Evolutionary conservation across 768 basidiomycete species (phyloP), one percentile per base, ranked within the genome.

Genomic region (Lentinula boryana): DNA sequence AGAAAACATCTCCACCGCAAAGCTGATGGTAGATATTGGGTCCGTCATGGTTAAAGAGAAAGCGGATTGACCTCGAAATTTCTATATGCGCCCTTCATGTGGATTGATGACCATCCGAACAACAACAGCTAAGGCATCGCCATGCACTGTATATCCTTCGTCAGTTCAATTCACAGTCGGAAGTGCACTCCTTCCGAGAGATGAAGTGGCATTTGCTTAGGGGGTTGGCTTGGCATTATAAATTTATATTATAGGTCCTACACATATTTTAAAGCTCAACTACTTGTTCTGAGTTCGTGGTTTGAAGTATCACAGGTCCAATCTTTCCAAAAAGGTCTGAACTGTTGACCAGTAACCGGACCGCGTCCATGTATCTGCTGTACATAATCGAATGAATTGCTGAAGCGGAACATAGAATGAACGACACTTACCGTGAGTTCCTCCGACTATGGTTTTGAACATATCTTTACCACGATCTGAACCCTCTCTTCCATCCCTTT

Each of bases 281-380:
- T 27, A 27, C 27, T 27, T 3, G 27, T 27, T 3, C 27, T 27
- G 27, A 27, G 27, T 27, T 49, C 21, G n/a, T 49, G 1, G n/a
- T 12, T 36, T n/a, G 6, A 53, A 18, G 33, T 36, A 18, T 27
- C 52, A 33, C 9, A 16, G 53, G 35, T 54, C 36, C 4, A 43
- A 18, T 56, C 18, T 56, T 21, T 56, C 54, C 54, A 56, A 43
- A 41, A 56, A 56, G 7, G 33, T 41, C 7, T n/a, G 16, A 13
- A 56, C 35, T 23, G 54, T 56, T 43, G 54, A 56, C 54, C 54
- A 56, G 41, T 56, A 56, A 40, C 54, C 54, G 32, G 54, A 41
- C 27, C 16, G 36, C 23, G 54, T 56, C 54, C 54, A 56, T 41
- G 54, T 56, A 56, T 56, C 54, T 3, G 54, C 54, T 56, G 27